These are phyloP conservation scores for Stellera chamaejasme DNA, from an alignment of 345 rosid genomes.

Conservation along the genomic window DNA sequence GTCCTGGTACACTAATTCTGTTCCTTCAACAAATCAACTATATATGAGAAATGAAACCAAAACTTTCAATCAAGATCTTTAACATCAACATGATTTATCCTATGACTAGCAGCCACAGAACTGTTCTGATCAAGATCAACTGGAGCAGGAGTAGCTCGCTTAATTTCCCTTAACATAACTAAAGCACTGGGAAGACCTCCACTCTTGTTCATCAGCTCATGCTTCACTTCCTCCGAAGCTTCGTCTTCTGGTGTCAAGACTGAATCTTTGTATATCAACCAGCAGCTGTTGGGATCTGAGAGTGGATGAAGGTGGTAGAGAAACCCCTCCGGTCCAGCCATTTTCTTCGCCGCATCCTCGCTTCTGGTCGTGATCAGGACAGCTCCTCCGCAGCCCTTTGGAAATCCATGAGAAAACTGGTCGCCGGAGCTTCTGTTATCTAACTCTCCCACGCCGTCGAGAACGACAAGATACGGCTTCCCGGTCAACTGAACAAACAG, in stretches of 20 bases:
- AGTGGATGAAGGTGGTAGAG: conserved; percentile 26
- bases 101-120: no score
- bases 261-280: conserved; percentile 26
- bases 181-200: conserved; percentile 41
- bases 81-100: no score
- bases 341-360: conserved; percentile 19
- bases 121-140: no score
- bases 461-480: conserved; percentile 42
- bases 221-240: conserved; percentile 10
- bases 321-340: conserved; percentile 37
- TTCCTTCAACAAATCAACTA: no score
- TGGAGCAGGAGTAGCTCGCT: neutral
- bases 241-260: neutral
- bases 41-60: no score
- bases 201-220: conserved; percentile 29
- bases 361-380: conserved; percentile 39
- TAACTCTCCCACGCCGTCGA: conserved; percentile 29
- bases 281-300: conserved; percentile 18
- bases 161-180: conserved; percentile 21
- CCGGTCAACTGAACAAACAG: conserved; percentile 32
- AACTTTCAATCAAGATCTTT: no score
- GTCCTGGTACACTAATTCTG: no score
- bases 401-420: conserved; percentile 39
- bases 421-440: conserved; percentile 13
- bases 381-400: conserved; percentile 44